Base-by-base conservation (phyloP, 1,284 basidiomycete species). In the Blastosporella zonata region DNA sequence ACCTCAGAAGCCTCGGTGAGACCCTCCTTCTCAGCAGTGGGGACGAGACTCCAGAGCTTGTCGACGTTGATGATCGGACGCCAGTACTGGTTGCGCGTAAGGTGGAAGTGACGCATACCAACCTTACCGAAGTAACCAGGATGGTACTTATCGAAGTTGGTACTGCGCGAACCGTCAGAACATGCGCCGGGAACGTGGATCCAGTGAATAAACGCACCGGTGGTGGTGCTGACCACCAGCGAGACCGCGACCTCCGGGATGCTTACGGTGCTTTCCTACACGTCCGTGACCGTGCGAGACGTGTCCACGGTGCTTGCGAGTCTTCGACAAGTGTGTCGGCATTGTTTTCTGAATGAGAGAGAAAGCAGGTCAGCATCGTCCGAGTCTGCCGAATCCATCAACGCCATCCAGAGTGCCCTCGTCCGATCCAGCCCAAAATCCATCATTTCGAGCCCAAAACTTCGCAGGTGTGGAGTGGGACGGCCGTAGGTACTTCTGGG, bases 211-310 rank as follows among this genome's bases (percentile, higher is more conserved):
- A 25, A 78, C 85, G 63, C 65, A 90, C 88, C 96, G 81, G 87
- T 99, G 97, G 82, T 99, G 96, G 79, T 98, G 96, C 77, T 88
- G 82, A 85, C 97, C 96, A 94, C 96, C 97, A 78, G 96, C 96
- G 67, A 98, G 90, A 97, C 96, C 96, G 76, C 96, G 92, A 93
- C 96, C 96, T 81, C 96, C 96, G 55, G 97, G 97, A 70, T 97
- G 94, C 77, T 99, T 98, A 74, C 96, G 90, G 87, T 99, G 96
- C 85, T 99, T 98, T 65, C 96, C 97, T 68, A 99, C 90, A 90
- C 96, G 95, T 77, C 96, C 96, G 77, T 98, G 88, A 79, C 94
- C 94, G 67, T 94, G 94, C 61, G 95, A 98, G 66, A 99, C 96
- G 81, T 99, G 93, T 66, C 94, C 94, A 67, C 94, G 84, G 79